Conservation (phyloP, 2,329 filamentous ascomycete species). For the Xylaria digitata region DNA sequence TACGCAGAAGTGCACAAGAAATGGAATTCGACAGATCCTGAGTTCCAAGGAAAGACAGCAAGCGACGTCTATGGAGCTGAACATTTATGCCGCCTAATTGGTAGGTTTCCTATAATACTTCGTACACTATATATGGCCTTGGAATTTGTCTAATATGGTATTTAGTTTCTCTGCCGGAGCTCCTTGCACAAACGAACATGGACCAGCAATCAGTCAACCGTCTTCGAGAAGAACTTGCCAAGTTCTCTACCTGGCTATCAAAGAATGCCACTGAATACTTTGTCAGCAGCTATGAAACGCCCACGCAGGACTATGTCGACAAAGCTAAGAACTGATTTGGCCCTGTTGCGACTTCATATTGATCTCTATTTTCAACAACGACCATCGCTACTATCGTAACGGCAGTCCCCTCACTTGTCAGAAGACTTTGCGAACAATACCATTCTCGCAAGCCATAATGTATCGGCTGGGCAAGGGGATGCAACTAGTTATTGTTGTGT, state of each 20-base stretch:
- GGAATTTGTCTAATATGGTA: constrained; percentile 30
- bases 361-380: background rate
- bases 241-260: constrained; percentile 86
- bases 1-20: constrained; percentile 81
- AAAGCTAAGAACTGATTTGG: constrained; percentile 60
- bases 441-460: background rate
- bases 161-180: constrained; percentile 87
- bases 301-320: constrained; percentile 77
- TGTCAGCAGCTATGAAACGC: constrained; percentile 77
- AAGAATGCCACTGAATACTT: constrained; percentile 84
- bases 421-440: background rate
- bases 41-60: constrained; percentile 75
- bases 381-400: background rate
- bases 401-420: background rate
- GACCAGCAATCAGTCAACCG: constrained; percentile 89
- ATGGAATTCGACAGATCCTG: constrained; percentile 71
- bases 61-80: constrained; percentile 92
- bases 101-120: constrained; percentile 62
- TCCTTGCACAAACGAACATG: constrained; percentile 98
- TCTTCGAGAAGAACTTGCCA: constrained; percentile 87
- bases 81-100: constrained; percentile 87
- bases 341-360: background rate
- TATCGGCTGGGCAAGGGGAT: background rate
- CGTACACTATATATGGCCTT: constrained; percentile 7
- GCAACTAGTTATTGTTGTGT: background rate